A percentile compares a stretch with the other conserved stretches of the same genome.
Evolutionary conservation across 2,329 filamentous ascomycete genomes (phyloP).

Genomic region (Amauroascus verrucosus): DNA sequence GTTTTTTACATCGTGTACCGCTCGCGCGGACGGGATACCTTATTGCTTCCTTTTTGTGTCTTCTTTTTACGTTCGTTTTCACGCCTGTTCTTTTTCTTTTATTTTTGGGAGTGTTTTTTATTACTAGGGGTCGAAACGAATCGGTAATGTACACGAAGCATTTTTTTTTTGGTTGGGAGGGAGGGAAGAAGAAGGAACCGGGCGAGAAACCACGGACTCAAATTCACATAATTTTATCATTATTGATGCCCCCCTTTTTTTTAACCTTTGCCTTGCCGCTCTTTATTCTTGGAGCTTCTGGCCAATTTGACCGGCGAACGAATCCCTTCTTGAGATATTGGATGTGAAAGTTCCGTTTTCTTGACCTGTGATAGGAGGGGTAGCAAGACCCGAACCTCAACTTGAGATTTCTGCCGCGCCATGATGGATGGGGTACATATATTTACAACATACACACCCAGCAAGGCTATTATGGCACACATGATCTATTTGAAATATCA

Average conservation of each 20-base stretch:
- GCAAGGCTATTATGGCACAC: neutral
- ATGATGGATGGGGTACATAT: neutral
- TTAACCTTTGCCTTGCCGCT: neutral
- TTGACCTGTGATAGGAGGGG: neutral
- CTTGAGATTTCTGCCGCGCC: neutral
- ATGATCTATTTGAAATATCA: neutral
- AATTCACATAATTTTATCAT: neutral
- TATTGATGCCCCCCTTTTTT: neutral
- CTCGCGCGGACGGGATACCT: conserved; percentile 16
- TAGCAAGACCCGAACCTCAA: neutral
- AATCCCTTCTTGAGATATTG: neutral
- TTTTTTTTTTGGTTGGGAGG: neutral
- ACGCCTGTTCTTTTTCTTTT: conserved; percentile 7
- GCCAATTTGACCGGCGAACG: neutral
- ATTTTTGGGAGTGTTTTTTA: conserved; percentile 13
- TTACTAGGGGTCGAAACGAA: neutral
- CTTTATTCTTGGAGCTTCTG: neutral
- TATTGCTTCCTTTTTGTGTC: conserved; percentile 4
- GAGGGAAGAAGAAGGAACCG: too few relatives aligned
- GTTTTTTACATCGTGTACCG: conserved; percentile 15
- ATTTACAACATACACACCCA: neutral
- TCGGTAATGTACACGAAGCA: conserved; percentile 7
- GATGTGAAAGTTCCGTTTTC: neutral
- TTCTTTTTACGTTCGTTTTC: conserved; percentile 14
- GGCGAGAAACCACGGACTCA: neutral